A percentile compares a stretch with the other conserved stretches of the same genome.
phyloP scores from a whole-genome alignment of 306 rosid genomes.

The Echinosophora koreensis region DNA sequence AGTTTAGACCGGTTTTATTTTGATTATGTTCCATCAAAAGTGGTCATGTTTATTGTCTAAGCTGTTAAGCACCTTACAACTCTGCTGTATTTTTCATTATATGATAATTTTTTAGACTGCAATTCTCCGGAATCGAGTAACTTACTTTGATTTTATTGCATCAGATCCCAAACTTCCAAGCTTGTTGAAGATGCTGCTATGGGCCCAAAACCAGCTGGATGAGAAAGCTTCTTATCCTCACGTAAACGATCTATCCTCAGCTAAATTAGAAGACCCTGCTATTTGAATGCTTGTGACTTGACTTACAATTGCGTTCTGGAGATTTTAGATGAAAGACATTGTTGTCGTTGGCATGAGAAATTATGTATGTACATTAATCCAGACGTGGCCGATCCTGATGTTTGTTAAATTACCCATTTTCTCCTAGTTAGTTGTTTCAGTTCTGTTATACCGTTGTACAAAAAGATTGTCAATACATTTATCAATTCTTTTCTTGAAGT shows the following conservation, averaged over 20 bases:
- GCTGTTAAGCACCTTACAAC: neutral
- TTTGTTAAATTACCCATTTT: constrained; percentile 47
- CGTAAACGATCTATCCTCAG: constrained; percentile 77
- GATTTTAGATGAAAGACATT: constrained; percentile 49
- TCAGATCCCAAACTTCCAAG: constrained; percentile 98
- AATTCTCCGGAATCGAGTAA: constrained; percentile 7
- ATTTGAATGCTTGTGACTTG: constrained; percentile 51
- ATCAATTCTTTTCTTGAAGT: constrained; percentile 40
- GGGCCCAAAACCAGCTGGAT: constrained; percentile 95
- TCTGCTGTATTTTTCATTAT: neutral
- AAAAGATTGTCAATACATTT: constrained; percentile 53
- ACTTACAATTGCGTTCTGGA: constrained; percentile 23
- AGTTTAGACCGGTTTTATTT: constrained; percentile 13
- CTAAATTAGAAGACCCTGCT: constrained; percentile 81
- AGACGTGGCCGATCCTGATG: constrained; percentile 23
- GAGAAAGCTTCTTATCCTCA: constrained; percentile 95
- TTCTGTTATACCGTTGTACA: constrained; percentile 58
- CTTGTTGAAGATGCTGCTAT: constrained; percentile 93
- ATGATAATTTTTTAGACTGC: neutral
- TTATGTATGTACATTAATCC: constrained; percentile 51
- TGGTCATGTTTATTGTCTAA: constrained; percentile 15
- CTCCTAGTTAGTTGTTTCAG: constrained; percentile 43
- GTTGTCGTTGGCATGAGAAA: constrained; percentile 45
- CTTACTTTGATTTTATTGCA: constrained; percentile 6
- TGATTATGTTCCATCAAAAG: neutral